Evolutionary conservation across 148 eudicot species (phyloP), one percentile per base, ranked within the genome.

Genomic region (Dysphania ambrosioides): DNA sequence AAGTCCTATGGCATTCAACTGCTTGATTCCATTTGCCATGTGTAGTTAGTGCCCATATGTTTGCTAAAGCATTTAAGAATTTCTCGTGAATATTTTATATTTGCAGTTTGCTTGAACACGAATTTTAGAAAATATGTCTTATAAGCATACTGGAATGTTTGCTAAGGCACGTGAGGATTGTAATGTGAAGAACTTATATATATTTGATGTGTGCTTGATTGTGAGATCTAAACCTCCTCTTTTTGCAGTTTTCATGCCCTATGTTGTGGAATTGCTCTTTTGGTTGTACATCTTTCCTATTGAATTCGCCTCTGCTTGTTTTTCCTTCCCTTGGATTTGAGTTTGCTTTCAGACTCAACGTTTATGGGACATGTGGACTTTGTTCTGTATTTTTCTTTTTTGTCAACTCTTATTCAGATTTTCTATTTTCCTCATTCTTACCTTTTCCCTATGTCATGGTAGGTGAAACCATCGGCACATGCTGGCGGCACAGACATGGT

Each of bases 401-500:
- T 19, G 38, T 27, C 13, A 16, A 35, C 4, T 16, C 8, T 2
- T 18, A 15, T 5, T 26, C 0, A 66, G 5, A 9, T 8, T 2
- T 77, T 38, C 62, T 23, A 34, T 61, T 3, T 15, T 35, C 30
- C 26, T 0, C 16, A 24, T 1, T 57, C 8, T 70, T 64, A 30
- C 24, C 24, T 5, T 79, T 53, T 72, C 68, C 16, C 27, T 62
- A 59, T 72, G 55, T 60, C 13, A 7, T 21, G 67, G 77, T 77
- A 85, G 88, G 84, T 76, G 36, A 78, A 56, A 51, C 62, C 77
- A 66, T 65, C 75, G 40, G 79, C 60, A 31, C 67, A 63, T 72
- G 42, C 34, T 57, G 59, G 74, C 75, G 69, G 59, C 38, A 66
- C 44, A 51, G 38, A 67, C 18, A 64, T 81, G 55, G 65, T 51